These are phyloP conservation scores for Phylloporus sp. DNA, from an alignment of 768 basidiomycete species.

Conservation along the genomic window DNA sequence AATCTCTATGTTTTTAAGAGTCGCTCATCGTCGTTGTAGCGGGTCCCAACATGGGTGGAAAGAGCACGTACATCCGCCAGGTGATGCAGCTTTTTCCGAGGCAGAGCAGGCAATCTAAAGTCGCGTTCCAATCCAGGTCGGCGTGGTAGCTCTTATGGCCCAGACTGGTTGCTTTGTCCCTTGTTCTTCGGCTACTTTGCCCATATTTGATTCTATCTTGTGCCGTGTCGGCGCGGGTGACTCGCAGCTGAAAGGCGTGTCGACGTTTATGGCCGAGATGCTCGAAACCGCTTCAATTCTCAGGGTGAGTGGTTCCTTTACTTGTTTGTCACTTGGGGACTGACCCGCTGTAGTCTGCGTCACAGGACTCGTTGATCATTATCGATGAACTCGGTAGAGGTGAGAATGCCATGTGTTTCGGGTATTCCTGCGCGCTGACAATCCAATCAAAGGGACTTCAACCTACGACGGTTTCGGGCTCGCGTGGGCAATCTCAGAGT, in stretches of 20 bases:
- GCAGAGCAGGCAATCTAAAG: not conserved
- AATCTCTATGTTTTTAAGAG: not conserved
- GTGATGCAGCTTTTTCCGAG: slow-evolving; percentile 30
- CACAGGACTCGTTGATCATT: slow-evolving; percentile 88
- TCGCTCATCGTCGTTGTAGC: slow-evolving; percentile 39
- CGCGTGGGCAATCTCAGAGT: slow-evolving; percentile 99
- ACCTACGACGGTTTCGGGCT: slow-evolving; percentile 97
- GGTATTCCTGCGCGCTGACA: slow-evolving; percentile 1
- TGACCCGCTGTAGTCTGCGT: slow-evolving; percentile 61
- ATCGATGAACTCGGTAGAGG: slow-evolving; percentile 96
- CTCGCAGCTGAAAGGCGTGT: slow-evolving; percentile 95
- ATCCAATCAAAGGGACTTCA: slow-evolving; percentile 62
- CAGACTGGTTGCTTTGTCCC: slow-evolving; percentile 96
- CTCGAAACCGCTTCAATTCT: slow-evolving; percentile 96
- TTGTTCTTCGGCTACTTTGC: slow-evolving; percentile 77
- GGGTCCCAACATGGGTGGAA: slow-evolving; percentile 99
- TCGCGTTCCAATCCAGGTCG: slow-evolving; percentile 59
- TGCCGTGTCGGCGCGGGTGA: slow-evolving; percentile 97
- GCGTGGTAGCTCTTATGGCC: slow-evolving; percentile 95
- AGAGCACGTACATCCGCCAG: slow-evolving; percentile 94
- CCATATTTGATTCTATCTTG: slow-evolving; percentile 92
- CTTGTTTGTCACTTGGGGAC: not conserved
- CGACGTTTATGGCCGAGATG: slow-evolving; percentile 99
- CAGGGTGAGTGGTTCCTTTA: slow-evolving; percentile 45
- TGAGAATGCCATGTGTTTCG: slow-evolving; percentile 22